Conservation (phyloP, 805 yeast genomes). For the Lachancea lanzarotensis region DNA sequence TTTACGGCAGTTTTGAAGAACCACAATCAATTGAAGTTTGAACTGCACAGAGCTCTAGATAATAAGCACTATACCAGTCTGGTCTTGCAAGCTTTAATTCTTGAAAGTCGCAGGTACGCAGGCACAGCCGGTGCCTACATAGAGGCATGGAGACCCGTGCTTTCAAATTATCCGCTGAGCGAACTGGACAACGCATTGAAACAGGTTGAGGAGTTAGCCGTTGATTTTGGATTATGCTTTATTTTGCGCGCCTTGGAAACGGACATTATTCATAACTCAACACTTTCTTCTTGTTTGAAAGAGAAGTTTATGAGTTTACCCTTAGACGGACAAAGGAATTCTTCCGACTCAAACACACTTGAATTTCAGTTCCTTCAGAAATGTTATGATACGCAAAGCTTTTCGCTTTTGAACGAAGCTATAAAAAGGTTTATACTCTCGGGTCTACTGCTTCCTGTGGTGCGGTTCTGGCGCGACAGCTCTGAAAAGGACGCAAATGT, state of each 20-base stretch:
- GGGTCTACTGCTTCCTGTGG: neutral
- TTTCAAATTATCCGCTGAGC: neutral
- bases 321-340: neutral
- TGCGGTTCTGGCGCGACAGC: neutral
- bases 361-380: neutral
- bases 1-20: neutral
- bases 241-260: neutral
- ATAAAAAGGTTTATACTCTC: neutral
- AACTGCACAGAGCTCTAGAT: neutral
- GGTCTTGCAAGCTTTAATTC: neutral
- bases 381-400: neutral
- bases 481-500: neutral
- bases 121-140: neutral
- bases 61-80: neutral
- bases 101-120: neutral
- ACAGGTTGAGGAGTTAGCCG: neutral
- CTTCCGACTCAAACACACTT: neutral
- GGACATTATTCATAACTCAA: neutral
- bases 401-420: neutral
- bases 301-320: neutral
- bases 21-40: neutral
- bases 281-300: neutral
- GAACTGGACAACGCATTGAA: neutral
- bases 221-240: neutral
- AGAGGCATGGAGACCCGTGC: neutral